Evolutionary conservation across 805 yeast species (phyloP).

Genomic region (Saturnispora diversa): DNA sequence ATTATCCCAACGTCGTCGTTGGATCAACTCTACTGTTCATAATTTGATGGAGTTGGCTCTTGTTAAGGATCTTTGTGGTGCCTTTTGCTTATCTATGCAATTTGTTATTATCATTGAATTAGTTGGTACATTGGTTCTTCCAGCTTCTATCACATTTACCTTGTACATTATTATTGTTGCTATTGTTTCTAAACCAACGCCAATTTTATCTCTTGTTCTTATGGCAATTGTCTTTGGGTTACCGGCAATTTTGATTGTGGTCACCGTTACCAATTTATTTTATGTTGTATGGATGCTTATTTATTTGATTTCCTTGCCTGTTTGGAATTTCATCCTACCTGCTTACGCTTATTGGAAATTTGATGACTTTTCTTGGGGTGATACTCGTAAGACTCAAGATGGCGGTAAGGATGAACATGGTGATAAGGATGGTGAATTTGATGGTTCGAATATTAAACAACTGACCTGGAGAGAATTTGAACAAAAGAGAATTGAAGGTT

Average conservation of each 20-base stretch:
- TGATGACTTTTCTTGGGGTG: constrained; percentile 97
- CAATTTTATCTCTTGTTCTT: constrained; percentile 64
- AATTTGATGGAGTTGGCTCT: constrained; percentile 80
- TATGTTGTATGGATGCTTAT: constrained; percentile 74
- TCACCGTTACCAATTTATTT: constrained; percentile 67
- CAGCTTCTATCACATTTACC: constrained; percentile 81
- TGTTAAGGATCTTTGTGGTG: constrained; percentile 85
- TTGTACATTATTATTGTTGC: constrained; percentile 69
- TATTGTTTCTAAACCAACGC: constrained; percentile 65
- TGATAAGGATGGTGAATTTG: constrained; percentile 73
- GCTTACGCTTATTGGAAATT: constrained; percentile 88
- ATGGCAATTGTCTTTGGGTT: constrained; percentile 75
- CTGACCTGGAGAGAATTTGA: constrained; percentile 94
- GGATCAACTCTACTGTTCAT: constrained; percentile 95
- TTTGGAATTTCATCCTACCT: constrained; percentile 89
- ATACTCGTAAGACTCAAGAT: constrained; percentile 71
- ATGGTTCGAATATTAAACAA: constrained; percentile 83
- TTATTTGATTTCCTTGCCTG: constrained; percentile 75
- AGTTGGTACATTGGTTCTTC: constrained; percentile 80
- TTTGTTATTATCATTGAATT: constrained; percentile 79
- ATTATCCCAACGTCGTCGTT: constrained; percentile 88
- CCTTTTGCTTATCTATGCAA: constrained; percentile 92
- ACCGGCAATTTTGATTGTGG: constrained; percentile 73
- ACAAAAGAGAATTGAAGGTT: constrained; percentile 39
- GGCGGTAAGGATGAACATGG: constrained; percentile 66